Base-by-base conservation (phyloP, 352 stramenopile species). In the Thraustochytrium striatum region DNA sequence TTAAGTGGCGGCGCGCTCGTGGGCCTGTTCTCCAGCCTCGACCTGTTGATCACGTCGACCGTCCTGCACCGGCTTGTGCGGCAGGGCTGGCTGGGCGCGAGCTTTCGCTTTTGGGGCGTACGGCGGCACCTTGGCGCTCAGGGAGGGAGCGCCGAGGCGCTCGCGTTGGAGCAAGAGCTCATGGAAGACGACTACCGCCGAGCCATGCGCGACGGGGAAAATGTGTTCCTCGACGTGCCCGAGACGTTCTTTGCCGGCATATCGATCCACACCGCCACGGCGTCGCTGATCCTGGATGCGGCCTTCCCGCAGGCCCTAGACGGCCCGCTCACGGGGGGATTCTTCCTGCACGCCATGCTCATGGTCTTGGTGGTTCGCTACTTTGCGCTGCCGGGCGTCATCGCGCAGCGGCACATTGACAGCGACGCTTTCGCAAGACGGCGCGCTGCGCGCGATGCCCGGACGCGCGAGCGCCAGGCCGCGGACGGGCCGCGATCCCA, bases 41-140 rank as follows among this genome's bases (percentile, higher is more conserved):
- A 75, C 44, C 50, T 75, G 2, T 43, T 75, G 19, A 58, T 75
- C 32, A 75, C 65, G 5, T 75, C 65, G 3, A 75, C 65, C 8
- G 25, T 75, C 21, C 21, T 75, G 11, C 61, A 75, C 65, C 41
- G 65, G 32, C 52, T 61, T 36, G 65, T 75, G 28, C 44, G 65
- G 30, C 43, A 75, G 36, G 65, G 65, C n/a, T 11, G 43, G 3
- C 7, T 75, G 7, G 43, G 30, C 8, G 65, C 65, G 7, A 75
- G 65, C 41, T 75, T 75, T 33, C 65, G 65, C 47, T 75, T 75
- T 32, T 75, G 65, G 65, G 25, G 7, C 16, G 65, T 75, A 11
- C 65, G 32, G 3, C 16, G 3, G 28, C 65, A 75, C 30, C 61
- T 70, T 52, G 39, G 39, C n/a, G n/a, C n/a, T n/a, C n/a, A n/a